Evolutionary conservation across 139 green algal genomes (phyloP), one percentile per base, ranked within the genome.

Genomic region (Picochlorum sp.): DNA sequence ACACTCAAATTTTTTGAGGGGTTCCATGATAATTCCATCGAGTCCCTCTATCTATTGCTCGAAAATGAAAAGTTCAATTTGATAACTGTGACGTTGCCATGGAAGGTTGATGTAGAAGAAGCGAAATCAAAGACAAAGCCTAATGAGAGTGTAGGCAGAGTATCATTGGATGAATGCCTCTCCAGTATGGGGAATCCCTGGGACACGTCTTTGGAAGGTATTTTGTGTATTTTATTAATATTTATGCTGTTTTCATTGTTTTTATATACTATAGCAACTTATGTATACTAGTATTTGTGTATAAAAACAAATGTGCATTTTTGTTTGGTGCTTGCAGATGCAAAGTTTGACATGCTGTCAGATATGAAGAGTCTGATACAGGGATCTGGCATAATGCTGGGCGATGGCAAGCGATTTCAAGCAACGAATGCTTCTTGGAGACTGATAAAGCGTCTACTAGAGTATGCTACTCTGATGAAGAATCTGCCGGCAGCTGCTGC

Each of bases 391-490:
- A n/a, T 47, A 2, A n/a, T 47, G 7, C 22, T 47, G 22, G 39
- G 39, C 39, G 0, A 47, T 47, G 12, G 39, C 0, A 47, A 47
- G 8, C 22, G 18, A n/a, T n/a, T 47, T 25, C 14, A 47, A 25
- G 22, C 39, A 47, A 80, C 65, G 10, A 75, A 68, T 50, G 50
- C 70, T 2, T 67, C 66, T 2, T 55, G 61, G 62, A 68, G 70
- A 47, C 59, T 81, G 16, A 54, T 53, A 40, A 64, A 73, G 44
- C 73, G 65, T 64, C 53, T 80, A 56, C 31, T 44, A 4, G 62
- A 81, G 32, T 81, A 81, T 43, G 67, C 49, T 0, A 18, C 47
- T 13, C 70, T 81, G 5, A 81, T 81, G 74, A 81, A 64, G 37
- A 53, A 56, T 36, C 62, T 81, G 16, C 41, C 47, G 37, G 41